Evolutionary conservation across 495 filamentous ascomycete genomes (phyloP), one percentile per base, ranked within the genome.

Genomic region (Chaetomium tenue): DNA sequence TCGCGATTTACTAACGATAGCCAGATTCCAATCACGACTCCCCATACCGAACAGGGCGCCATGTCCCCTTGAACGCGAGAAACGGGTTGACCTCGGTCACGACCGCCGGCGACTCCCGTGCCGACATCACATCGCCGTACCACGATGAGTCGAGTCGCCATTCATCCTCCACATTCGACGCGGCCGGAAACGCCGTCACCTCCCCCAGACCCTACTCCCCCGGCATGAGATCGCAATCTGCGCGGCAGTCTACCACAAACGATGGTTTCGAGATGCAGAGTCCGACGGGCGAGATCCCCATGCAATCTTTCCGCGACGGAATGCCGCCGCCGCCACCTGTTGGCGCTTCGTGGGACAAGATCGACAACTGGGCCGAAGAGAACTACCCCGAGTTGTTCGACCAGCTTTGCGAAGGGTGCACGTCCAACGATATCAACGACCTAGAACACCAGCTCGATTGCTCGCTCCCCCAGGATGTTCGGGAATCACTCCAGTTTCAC

Each of bases 391-490:
- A 99, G 76, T 84, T 99, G 28, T 91, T 84, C 68, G 94, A 99
- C 75, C 91, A 98, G 71, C 83, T 98, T 18, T 89, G 92, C 67
- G 93, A 95, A 74, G 91, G 91, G 20, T 90, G 88, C 75, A 97
- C 94, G 2, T 80, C 87, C 59, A 99, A 99, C 75, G 94, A 99
- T 72, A 83, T 98, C 70, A 98, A 96, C 73, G 94, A 99, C 73
- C 79, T 99, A 58, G 94, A 99, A 78, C 91, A 98, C 76, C 91
- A 93, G 74, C 79, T 99, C 39, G 94, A 99, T 74, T 95, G 92
- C 78, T 94, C 91, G 52, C 84, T 99, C 47, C 94, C 94, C 5
- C 85, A 92, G 75, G 94, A 99, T 70, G 86, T 99, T 51, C 89
- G 94, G 58, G 92, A 99, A 71, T 98, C 95, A 13, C 75, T 98